Evolutionary conservation across 2,329 filamentous ascomycete genomes (phyloP), one percentile per base, ranked within the genome.

Genomic region (Xenosphaeropsis pyriputrescens): DNA sequence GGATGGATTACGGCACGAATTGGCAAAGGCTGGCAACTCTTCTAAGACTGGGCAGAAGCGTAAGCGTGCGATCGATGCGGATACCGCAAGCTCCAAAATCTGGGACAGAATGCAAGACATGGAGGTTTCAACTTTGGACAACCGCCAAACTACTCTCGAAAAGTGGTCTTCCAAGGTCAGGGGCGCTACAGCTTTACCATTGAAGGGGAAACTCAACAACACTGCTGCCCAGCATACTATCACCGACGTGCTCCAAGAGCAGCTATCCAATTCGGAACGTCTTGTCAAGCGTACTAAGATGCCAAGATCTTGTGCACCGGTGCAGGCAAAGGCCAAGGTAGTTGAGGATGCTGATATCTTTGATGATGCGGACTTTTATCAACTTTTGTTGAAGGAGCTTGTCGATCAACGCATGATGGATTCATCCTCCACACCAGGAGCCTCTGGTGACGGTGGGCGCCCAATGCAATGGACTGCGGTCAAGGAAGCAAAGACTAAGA

Each of bases 351-450:
- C 58, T 1, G 60, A 65, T 15, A 76, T 94, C 47, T 98, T 91
- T 62, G 89, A 96, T 55, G 91, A 98, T 50, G 85, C 84, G 9
- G 79, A 93, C 55, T 95, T 96, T 58, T 98, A 98, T 61, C 85
- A 93, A 56, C 65, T 91, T 12, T 71, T 98, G 2, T 73, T 98
- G 18, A 93, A 94, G 56, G 85, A 94, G 52, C 75, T 98, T 2
- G 81, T 98, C 8, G 85, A 94, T 54, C 85, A 93, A 56, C 80
- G 89, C 42, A 82, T 82, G 48, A 69, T 76, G 1, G 81, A 86
- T 36, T 70, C 72, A 7, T 69, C 68, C 29, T 62, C 63, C 8
- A 47, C 44, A 5, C 54, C 57, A 7, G 52, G 54, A 19, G 51
- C 58, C 13, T 49, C 53, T 17, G 49, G 58, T 3, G 58, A 33